Percentiles rank a stretch among this genome's conserved stretches.
phyloP scores from a whole-genome alignment of 179 eudicot species.

The Amaranthus tricolor region DNA sequence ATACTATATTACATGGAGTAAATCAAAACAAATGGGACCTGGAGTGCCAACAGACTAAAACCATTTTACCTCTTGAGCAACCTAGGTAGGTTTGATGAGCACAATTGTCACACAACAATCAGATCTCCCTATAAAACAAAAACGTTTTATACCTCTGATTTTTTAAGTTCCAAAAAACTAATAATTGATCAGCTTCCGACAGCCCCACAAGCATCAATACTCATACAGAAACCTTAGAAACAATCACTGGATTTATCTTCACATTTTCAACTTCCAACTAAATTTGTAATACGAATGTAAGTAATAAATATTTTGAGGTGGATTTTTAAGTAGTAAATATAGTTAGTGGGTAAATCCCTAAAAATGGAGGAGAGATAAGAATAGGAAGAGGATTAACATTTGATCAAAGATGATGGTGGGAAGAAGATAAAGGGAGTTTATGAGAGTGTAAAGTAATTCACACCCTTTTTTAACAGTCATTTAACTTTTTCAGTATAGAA shows the following conservation, averaged over 20 bases:
- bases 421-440: no score
- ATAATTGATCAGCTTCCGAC: neutral
- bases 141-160: neutral
- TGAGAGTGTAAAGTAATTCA: no score
- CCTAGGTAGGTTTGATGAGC: neutral
- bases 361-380: no score
- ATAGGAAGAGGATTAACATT: no score
- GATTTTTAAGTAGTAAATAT: neutral
- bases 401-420: no score
- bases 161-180: neutral
- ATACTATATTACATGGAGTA: no score
- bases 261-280: neutral
- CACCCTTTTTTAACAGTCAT: no score
- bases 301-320: neutral
- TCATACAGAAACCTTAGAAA: neutral
- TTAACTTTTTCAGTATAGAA: no score
- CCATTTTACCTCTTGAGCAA: neutral
- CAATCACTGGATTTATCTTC: neutral
- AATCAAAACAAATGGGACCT: neutral
- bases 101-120: neutral
- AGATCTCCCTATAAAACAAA: neutral
- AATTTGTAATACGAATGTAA: neutral
- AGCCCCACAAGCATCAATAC: neutral
- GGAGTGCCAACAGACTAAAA: neutral
- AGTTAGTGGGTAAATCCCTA: no score